Base-by-base conservation (phyloP, 805 yeast species). In the Brettanomyces custersianus region DNA sequence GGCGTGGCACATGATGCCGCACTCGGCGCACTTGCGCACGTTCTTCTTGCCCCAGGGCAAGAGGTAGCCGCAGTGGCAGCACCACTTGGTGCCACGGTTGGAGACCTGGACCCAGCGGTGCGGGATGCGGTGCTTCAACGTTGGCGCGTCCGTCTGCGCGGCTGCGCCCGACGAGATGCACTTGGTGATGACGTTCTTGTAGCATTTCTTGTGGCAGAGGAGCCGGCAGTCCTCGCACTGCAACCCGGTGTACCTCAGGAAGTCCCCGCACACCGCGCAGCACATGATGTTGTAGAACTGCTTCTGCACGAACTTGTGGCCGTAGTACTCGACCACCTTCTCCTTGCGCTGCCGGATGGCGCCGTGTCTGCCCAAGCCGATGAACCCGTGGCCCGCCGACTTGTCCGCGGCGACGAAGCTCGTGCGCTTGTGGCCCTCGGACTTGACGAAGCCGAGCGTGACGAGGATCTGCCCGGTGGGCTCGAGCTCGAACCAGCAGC, bases 1-100 rank as follows among this genome's bases (percentile, higher is more conserved):
- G 3, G 92, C 73, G 54, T 92, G 99, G 51, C 95, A 90, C 80
- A 90, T 85, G 16, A 87, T 76, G 21, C 94, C 94, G 75, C 98
- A 92, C 46, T 83, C 92, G 4, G 81, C 65, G 68, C 98, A 90
- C 57, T 86, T 92, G 35, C 96, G 72, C 9, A 88, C 94, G 48
- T 84, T 87, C 58, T 86, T 87, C 51, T 80, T 76, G 36, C 97
- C 95, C 81, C 96, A 80, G 13, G 98, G 97, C 43, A 92, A 68
- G 35, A 92, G 78, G 54, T 86, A 86, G 42, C 99, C 99, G 70
- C 99, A 92, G 57, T 92, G 99, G 49, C 97, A 92, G 63, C 99
- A 92, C 99, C 99, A 92, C 54, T 90, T 88, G 2, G 99, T 94
- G 49, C 96, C 94, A 60, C 87, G 79, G 53, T 92, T 92, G 13